Evolutionary conservation across 2,329 filamentous ascomycete genomes (phyloP).

Genomic region (Diaporthe capsici): DNA sequence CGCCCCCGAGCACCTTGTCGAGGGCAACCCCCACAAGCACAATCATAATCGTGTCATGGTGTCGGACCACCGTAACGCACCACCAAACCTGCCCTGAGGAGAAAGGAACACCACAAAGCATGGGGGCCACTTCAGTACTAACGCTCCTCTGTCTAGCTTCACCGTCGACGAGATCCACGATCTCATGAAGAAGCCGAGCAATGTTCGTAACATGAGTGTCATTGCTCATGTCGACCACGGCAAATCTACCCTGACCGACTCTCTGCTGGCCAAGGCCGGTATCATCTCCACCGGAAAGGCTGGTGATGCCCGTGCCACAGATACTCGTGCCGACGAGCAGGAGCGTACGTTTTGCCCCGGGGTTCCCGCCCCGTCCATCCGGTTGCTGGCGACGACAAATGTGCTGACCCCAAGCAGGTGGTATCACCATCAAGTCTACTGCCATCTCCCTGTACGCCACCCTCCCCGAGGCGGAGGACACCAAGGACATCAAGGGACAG

Average conservation of each 20-base stretch:
- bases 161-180: constrained; percentile 92
- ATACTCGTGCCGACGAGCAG: constrained; percentile 97
- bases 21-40: background rate
- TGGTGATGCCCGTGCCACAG: constrained; percentile 94
- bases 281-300: constrained; percentile 99
- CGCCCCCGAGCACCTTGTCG: background rate
- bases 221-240: constrained; percentile 99
- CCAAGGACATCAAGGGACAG: constrained; percentile 93
- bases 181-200: constrained; percentile 84
- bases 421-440: constrained; percentile 99
- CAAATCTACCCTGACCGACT: constrained; percentile 99
- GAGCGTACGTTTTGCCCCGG: constrained; percentile 70
- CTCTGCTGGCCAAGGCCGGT: constrained; percentile 98
- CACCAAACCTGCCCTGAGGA: background rate
- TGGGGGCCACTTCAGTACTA: constrained; percentile 57
- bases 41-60: constrained; percentile 5
- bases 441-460: constrained; percentile 98
- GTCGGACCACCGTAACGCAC: constrained; percentile 8
- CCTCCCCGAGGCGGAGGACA: constrained; percentile 84
- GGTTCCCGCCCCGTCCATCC: background rate
- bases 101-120: constrained; percentile 45
- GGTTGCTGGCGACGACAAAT: background rate
- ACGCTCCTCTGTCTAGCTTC: constrained; percentile 79
- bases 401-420: constrained; percentile 56
- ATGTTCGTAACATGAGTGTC: constrained; percentile 82